Evolutionary conservation across 208 protist species (phyloP), one percentile per base, ranked within the genome.

Genomic region (Acanthamoeba lenticulata): DNA sequence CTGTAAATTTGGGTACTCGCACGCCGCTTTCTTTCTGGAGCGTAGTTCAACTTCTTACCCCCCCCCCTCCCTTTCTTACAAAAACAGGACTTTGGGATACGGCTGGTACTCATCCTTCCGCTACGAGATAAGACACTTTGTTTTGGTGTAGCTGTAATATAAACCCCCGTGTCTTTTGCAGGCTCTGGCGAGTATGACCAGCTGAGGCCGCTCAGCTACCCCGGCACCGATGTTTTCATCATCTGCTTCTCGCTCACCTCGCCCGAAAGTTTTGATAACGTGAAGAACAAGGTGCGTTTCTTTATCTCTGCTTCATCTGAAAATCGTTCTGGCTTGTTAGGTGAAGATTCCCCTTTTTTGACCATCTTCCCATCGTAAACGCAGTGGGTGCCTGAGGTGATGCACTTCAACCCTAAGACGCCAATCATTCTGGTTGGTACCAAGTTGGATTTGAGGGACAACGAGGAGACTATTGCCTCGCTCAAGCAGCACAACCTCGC

Each of bases 161-260:
- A 38, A 7, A 34, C 45, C 77, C 32, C 29, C n/a, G n/a, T n/a
- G n/a, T 44, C 44, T 24, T n/a, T 24, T 52, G 24, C 77, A 90
- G 96, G 96, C 40, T 94, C 94, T 36, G 97, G 97, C 29, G 96
- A 97, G 42, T 98, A 98, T 77, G 96, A 97, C 57, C 60, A 86
- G 57, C 90, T 98, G 49, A 72, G 97, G 65, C 95, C 97, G 62
- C 89, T 98, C 2, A 95, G 72, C 42, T 98, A 98, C 85, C 94
- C 96, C 27, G 92, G 90, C 42, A 96, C 97, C 24, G 83, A 98
- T 88, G 95, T 97, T 13, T 97, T 97, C 57, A 47, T 98, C 19
- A 88, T 98, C 72, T 98, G 97, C 94, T 98, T 97, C 90, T 95
- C 89, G 13, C 69, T 98, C 24, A 96, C 94, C 55, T 94, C 77